phyloP scores from a whole-genome alignment of 139 green algal genomes.

The Auxenochlorella protothecoides region DNA sequence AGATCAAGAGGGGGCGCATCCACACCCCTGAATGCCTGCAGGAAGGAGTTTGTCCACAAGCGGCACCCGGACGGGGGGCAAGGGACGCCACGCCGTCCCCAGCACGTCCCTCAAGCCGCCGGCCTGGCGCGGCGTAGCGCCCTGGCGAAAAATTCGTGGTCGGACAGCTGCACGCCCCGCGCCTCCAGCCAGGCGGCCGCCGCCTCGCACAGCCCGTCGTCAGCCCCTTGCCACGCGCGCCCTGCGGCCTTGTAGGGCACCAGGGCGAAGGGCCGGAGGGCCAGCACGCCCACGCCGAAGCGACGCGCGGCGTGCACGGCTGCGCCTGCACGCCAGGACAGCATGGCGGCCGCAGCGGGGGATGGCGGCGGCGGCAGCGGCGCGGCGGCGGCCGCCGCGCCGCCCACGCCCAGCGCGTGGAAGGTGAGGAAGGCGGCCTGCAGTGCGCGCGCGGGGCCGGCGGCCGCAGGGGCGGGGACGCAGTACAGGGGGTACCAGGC shows the following conservation, averaged over 20 bases:
- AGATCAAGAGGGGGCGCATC: too few relatives aligned
- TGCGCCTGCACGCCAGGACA: slow-evolving; percentile 7
- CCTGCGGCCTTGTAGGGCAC: slow-evolving; percentile 16
- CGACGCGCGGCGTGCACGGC: not conserved
- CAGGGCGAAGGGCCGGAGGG: slow-evolving; percentile 17
- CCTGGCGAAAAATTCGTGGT: slow-evolving; percentile 10
- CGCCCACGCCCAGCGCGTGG: slow-evolving; percentile 16
- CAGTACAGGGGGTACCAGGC: slow-evolving; percentile 31
- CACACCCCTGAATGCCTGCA: too few relatives aligned
- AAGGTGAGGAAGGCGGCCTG: slow-evolving; percentile 23
- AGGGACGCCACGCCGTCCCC: too few relatives aligned
- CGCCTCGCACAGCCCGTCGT: slow-evolving; percentile 12
- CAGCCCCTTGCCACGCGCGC: slow-evolving; percentile 12
- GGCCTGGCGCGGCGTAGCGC: too few relatives aligned
- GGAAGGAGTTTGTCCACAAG: too few relatives aligned
- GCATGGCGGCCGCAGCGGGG: slow-evolving; percentile 5
- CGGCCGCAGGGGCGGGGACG: slow-evolving; percentile 5
- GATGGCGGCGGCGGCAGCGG: slow-evolving; percentile 11
- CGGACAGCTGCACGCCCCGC: slow-evolving; percentile 12
- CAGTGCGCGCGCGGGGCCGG: slow-evolving; percentile 8
- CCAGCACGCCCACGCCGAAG: not conserved
- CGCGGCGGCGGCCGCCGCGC: not conserved
- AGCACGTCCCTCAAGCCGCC: too few relatives aligned
- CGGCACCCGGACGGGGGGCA: too few relatives aligned
- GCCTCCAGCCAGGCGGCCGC: slow-evolving; percentile 13